phyloP scores from a whole-genome alignment of 495 filamentous ascomycete genomes.

The Penicillium antarcticum region DNA sequence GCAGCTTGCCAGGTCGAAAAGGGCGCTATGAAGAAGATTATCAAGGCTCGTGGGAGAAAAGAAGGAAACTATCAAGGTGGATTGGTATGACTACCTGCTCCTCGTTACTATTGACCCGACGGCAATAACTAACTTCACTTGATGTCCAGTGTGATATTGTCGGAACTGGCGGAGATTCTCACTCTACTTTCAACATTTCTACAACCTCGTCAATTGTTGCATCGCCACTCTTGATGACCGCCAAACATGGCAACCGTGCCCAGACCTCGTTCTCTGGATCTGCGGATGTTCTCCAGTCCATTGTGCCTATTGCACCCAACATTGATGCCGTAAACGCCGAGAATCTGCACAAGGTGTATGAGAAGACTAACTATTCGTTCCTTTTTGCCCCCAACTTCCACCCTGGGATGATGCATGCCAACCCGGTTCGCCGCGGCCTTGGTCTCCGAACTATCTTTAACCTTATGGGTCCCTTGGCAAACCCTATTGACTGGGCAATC shows the following conservation, averaged over 20 bases:
- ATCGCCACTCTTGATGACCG: constrained; percentile 74
- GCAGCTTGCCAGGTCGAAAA: constrained; percentile 66
- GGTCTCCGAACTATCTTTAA: constrained; percentile 97
- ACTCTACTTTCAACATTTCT: constrained; percentile 97
- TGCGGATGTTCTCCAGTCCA: constrained; percentile 80
- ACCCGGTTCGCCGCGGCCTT: constrained; percentile 75
- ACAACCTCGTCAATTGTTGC: constrained; percentile 92
- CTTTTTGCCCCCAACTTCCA: constrained; percentile 97
- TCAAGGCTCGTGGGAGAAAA: constrained; percentile 51
- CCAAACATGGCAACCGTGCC: constrained; percentile 96
- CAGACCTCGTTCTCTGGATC: constrained; percentile 94
- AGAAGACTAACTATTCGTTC: constrained; percentile 83
- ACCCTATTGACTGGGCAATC: constrained; percentile 74
- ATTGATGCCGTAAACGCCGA: constrained; percentile 67
- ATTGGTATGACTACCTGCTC: constrained; percentile 46
- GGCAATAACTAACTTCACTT: constrained; percentile 3
- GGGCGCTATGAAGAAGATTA: constrained; percentile 52
- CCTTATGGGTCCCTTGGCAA: constrained; percentile 85
- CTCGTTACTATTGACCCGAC: background rate
- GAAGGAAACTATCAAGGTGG: constrained; percentile 71
- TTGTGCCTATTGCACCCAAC: constrained; percentile 64
- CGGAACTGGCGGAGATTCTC: constrained; percentile 92
- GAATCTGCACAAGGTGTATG: constrained; percentile 68
- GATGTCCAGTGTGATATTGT: constrained; percentile 82
- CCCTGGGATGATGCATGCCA: constrained; percentile 84